Conservation (phyloP, 352 stramenopile species). For the Phytophthora foliorum region DNA sequence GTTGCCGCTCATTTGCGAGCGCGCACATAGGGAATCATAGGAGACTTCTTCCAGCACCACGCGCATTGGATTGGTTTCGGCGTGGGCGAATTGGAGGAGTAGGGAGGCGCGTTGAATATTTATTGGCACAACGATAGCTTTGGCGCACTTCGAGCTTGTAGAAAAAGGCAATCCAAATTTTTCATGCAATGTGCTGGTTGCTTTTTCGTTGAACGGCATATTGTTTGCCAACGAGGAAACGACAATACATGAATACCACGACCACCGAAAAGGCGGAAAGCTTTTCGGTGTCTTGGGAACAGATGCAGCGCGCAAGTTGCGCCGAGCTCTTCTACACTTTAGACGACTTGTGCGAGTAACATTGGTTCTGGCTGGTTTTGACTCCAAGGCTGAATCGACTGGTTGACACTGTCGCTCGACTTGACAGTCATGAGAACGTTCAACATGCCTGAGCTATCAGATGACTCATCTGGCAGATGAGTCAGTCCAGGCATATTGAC, state of each 20-base stretch:
- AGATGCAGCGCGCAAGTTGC: conserved; percentile 17
- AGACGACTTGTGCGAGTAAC: not conserved
- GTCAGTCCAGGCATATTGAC: too few relatives aligned
- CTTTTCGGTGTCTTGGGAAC: conserved; percentile 11
- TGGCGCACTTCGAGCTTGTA: conserved; percentile 52
- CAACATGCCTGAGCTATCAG: not conserved
- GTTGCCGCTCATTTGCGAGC: conserved; percentile 23
- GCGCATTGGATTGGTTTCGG: conserved; percentile 19
- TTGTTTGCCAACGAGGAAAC: conserved; percentile 8
- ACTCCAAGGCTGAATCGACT: too few relatives aligned
- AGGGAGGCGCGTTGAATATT: conserved; percentile 50
- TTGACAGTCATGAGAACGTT: not conserved
- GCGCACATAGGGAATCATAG: conserved; percentile 30
- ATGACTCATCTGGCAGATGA: too few relatives aligned
- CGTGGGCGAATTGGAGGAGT: conserved; percentile 24
- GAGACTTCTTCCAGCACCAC: conserved; percentile 21
- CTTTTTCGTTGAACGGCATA: not conserved
- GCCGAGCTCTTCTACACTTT: not conserved
- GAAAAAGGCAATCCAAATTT: conserved; percentile 47
- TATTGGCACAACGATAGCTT: conserved; percentile 49
- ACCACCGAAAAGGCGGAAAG: conserved; percentile 22
- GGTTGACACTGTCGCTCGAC: too few relatives aligned
- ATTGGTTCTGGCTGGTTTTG: too few relatives aligned
- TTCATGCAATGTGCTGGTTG: conserved; percentile 28
- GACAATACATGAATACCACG: conserved; percentile 1